A percentile compares a stretch with the other conserved stretches of the same genome.
Evolutionary conservation across 345 rosid species (phyloP).

Genomic region (Cardamine occulta): DNA sequence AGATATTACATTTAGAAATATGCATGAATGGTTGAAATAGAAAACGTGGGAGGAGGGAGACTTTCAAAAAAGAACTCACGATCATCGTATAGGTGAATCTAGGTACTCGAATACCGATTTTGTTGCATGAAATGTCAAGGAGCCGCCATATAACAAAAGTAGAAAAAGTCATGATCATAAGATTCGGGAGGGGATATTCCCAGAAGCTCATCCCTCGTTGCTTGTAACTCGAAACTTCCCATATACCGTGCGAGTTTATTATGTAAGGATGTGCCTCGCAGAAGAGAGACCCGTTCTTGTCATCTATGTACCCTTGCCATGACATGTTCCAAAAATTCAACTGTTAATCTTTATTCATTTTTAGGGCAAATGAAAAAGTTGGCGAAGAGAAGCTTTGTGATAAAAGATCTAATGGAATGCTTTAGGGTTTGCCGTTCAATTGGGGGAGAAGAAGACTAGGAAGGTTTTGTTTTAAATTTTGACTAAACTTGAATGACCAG

Average conservation of each 20-base stretch:
- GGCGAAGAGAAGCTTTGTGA: conserved; percentile 5
- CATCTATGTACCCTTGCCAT: conserved; percentile 32
- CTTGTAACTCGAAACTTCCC: conserved; percentile 30
- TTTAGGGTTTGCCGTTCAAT: conserved; percentile 17
- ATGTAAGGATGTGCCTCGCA: conserved; percentile 38
- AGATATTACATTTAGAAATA: not conserved
- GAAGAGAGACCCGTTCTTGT: conserved; percentile 6
- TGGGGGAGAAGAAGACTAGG: not conserved
- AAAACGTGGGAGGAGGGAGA: not conserved
- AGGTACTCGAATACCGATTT: conserved; percentile 33
- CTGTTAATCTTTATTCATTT: conserved; percentile 7
- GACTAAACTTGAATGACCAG: conserved; percentile 21
- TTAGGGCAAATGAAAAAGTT: not conserved
- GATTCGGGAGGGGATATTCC: conserved; percentile 44
- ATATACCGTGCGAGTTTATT: conserved; percentile 39
- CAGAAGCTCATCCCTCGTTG: conserved; percentile 34
- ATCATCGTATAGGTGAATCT: conserved; percentile 40
- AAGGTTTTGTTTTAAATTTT: conserved; percentile 20
- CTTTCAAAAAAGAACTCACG: conserved; percentile 30
- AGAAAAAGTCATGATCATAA: conserved; percentile 33
- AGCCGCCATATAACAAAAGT: conserved; percentile 35
- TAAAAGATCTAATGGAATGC: conserved; percentile 5
- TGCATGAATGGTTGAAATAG: not conserved
- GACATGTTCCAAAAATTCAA: conserved; percentile 21
- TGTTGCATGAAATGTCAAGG: conserved; percentile 27